These are phyloP conservation scores for Saccharomyces cerevisiae DNA, from an alignment of 805 yeast genomes.

Conservation along the genomic window DNA sequence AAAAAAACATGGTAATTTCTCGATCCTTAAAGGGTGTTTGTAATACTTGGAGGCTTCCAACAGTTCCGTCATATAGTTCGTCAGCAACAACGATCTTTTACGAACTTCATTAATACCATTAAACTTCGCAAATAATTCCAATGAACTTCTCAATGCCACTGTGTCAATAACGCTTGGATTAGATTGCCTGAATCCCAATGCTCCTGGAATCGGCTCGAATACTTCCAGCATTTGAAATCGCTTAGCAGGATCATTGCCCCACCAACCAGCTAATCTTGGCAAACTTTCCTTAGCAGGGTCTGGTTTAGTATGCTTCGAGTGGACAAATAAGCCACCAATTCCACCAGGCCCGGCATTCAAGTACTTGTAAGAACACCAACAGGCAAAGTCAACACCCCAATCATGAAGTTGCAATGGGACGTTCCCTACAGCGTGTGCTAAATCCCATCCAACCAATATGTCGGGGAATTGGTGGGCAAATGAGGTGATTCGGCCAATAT, in stretches of 20 bases:
- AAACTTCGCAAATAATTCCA: conserved; percentile 47
- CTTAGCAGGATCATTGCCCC: conserved; percentile 73
- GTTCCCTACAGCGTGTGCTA: conserved; percentile 92
- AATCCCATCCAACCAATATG: conserved; percentile 81
- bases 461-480: conserved; percentile 42
- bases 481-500: conserved; percentile 61
- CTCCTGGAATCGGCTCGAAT: conserved; percentile 78
- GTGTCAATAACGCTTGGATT: conserved; percentile 86
- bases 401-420: conserved; percentile 69
- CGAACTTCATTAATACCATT: conserved; percentile 62
- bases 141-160: conserved; percentile 59
- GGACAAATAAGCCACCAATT: conserved; percentile 77
- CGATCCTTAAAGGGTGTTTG: conserved; percentile 25
- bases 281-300: conserved; percentile 29
- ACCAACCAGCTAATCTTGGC: conserved; percentile 91
- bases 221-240: conserved; percentile 73
- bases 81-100: conserved; percentile 47
- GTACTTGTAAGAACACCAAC: conserved; percentile 90
- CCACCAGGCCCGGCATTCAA: conserved; percentile 91
- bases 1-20: conserved; percentile 29
- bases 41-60: conserved; percentile 43
- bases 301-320: conserved; percentile 37
- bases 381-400: conserved; percentile 90
- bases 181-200: conserved; percentile 81
- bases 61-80: conserved; percentile 44